Conservation (phyloP, 140 eudicot genomes). For the Erigeron philadelphicus region DNA sequence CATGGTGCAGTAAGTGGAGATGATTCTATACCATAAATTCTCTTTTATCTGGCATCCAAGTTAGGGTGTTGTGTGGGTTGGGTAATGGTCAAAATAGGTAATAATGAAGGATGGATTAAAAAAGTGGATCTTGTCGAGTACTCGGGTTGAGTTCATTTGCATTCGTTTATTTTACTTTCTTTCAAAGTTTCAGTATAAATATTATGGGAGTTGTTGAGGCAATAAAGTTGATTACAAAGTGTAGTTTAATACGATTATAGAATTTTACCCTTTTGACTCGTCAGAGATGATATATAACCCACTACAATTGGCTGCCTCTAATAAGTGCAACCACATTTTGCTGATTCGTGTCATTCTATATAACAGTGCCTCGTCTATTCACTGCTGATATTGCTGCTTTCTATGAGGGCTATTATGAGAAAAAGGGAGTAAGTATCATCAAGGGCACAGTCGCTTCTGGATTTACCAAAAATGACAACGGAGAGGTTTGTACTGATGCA, state of each 20-base stretch:
- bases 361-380: constrained; percentile 93
- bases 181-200: not conserved
- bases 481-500: constrained; percentile 53
- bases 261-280: too few relatives aligned
- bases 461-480: constrained; percentile 49
- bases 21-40: constrained; percentile 5
- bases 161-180: not conserved
- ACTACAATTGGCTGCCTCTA: not conserved
- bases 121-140: not conserved
- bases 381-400: constrained; percentile 91
- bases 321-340: not conserved
- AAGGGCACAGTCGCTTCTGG: constrained; percentile 97
- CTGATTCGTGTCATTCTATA: constrained; percentile 20
- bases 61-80: not conserved
- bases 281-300: too few relatives aligned
- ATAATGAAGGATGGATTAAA: not conserved
- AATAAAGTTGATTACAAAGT: not conserved
- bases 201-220: not conserved
- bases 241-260: not conserved
- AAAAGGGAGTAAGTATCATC: constrained; percentile 66
- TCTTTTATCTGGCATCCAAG: not conserved
- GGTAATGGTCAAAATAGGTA: not conserved
- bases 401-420: constrained; percentile 79
- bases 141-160: not conserved
- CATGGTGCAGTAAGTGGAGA: constrained; percentile 96